Percentiles rank a stretch among this genome's conserved stretches.
These are phyloP conservation scores for Secale cereale DNA, from an alignment of 176 grass and related monocot species.

Conservation along the genomic window DNA sequence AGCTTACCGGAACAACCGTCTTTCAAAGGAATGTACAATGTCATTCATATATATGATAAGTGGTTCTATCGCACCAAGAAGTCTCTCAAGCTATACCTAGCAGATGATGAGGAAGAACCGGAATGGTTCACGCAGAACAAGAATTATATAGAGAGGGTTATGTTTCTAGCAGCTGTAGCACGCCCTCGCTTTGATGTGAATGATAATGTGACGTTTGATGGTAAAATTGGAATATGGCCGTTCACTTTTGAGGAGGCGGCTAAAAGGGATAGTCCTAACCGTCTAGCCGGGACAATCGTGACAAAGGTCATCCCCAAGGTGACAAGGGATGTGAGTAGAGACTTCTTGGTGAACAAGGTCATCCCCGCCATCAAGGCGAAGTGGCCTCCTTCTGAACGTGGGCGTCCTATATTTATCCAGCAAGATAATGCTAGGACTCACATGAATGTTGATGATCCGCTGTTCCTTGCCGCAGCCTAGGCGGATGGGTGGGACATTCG, in stretches of 20 bases:
- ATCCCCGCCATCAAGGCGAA: not conserved
- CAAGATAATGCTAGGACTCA: not conserved
- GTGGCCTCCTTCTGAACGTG: not conserved
- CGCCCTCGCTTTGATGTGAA: no score
- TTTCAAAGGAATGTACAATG: not conserved
- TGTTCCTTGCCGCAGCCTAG: not conserved
- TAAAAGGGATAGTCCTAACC: no score
- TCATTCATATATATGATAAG: not conserved
- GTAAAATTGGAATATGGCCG: no score
- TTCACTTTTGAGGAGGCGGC: no score
- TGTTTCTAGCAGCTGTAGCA: no score
- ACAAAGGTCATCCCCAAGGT: no score
- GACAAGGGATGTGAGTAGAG: no score
- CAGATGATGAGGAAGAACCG: not conserved
- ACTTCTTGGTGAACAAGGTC: no score
- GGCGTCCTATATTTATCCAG: not conserved
- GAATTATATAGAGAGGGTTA: no score
- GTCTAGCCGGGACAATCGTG: no score
- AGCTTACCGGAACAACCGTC: not conserved
- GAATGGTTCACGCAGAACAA: not conserved
- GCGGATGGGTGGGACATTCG: not conserved
- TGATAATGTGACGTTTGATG: no score
- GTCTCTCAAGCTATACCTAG: not conserved
- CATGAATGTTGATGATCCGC: not conserved
- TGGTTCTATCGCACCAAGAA: not conserved